Conservation (phyloP, 305 asterid species). For the Andrographis paniculata region DNA sequence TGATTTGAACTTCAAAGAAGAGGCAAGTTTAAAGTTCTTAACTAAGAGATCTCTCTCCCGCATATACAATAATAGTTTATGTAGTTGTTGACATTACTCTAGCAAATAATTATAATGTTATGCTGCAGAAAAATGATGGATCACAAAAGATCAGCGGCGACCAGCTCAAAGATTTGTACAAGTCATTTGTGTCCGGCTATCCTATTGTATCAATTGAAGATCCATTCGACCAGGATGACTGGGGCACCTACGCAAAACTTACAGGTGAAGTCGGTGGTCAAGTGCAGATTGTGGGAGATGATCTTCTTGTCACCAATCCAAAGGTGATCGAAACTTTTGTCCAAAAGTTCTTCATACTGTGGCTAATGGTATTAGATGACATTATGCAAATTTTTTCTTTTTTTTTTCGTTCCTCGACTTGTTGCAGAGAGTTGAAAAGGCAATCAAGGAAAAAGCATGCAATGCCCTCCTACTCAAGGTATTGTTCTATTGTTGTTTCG, state of each 20-base stretch:
- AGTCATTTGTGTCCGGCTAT: constrained; percentile 72
- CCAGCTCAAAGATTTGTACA: constrained; percentile 85
- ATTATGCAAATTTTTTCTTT: neutral
- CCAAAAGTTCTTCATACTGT: neutral
- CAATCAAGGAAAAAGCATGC: constrained; percentile 77
- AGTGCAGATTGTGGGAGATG: constrained; percentile 95
- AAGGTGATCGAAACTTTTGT: constrained; percentile 7
- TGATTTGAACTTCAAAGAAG: constrained; percentile 94
- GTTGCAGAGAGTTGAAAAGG: constrained; percentile 86
- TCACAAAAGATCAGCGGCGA: constrained; percentile 74
- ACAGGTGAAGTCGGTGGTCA: constrained; percentile 57
- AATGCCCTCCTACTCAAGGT: constrained; percentile 98
- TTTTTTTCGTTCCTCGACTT: neutral
- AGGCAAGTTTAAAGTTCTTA: constrained; percentile 31
- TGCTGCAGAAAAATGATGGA: constrained; percentile 81
- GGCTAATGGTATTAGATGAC: too few species aligned
- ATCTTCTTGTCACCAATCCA: constrained; percentile 90
- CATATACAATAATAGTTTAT: constrained; percentile 1
- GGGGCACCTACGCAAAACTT: constrained; percentile 78
- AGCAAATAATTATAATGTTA: too few species aligned
- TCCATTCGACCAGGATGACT: constrained; percentile 98
- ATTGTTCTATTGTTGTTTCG: constrained; percentile 1
- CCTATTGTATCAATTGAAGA: constrained; percentile 95
- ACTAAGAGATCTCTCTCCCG: neutral
- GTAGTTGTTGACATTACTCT: too few species aligned